These are phyloP conservation scores for Amesomyces nigricolor DNA, from an alignment of 2,329 filamentous ascomycete species.

Conservation along the genomic window DNA sequence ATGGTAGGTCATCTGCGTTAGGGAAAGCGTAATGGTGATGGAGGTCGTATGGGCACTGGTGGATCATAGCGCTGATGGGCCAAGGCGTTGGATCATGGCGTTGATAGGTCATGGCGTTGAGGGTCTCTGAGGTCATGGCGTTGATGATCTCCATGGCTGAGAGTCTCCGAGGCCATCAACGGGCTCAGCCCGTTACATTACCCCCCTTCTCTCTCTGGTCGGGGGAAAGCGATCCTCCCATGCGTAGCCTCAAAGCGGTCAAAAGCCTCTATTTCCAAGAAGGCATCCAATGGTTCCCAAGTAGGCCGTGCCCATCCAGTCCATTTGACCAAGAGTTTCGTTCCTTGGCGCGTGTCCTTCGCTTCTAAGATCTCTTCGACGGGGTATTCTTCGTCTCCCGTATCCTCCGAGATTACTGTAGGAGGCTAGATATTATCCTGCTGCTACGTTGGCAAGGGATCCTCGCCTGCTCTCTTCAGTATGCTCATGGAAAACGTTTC, in stretches of 20 bases:
- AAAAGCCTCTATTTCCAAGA: background rate
- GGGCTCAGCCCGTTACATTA: too few species aligned
- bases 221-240: background rate
- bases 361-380: background rate
- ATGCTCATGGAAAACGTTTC: background rate
- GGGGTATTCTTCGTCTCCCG: background rate
- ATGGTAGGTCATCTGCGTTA: too few species aligned
- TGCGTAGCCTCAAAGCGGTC: background rate
- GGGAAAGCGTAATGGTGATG: too few species aligned
- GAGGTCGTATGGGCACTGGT: too few species aligned
- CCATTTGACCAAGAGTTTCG: background rate
- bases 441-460: background rate
- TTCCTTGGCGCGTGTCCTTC: background rate
- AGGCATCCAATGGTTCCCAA: slow-evolving; percentile 1
- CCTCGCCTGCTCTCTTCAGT: slow-evolving; percentile 1
- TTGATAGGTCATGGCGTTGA: too few species aligned
- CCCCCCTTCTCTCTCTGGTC: too few species aligned
- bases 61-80: too few species aligned
- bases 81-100: too few species aligned
- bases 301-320: background rate
- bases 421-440: background rate
- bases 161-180: too few species aligned
- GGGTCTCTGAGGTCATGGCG: too few species aligned
- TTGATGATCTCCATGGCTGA: too few species aligned
- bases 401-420: background rate